A percentile compares a stretch with the other conserved stretches of the same genome.
phyloP scores from a whole-genome alignment of 495 filamentous ascomycete genomes.

The Neurospora sp. region DNA sequence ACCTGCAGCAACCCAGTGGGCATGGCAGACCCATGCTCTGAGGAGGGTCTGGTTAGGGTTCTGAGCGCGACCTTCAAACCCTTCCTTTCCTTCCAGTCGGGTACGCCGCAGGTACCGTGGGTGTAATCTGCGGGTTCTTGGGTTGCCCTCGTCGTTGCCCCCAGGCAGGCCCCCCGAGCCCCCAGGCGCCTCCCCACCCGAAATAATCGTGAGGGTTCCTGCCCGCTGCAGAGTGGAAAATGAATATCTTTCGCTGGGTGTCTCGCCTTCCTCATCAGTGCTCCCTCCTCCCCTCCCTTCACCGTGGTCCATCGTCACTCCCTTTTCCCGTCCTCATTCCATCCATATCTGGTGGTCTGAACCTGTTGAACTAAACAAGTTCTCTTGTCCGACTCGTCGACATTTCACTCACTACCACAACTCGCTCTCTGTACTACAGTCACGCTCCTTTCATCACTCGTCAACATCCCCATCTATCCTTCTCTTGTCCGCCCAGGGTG shows the following conservation, averaged over 20 bases:
- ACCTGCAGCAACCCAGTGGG: not conserved
- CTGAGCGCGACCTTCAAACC: not conserved
- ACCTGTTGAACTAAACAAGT: not conserved
- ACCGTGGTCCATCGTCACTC: not conserved
- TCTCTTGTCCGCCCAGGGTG: not conserved
- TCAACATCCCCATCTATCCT: not conserved
- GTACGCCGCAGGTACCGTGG: not conserved
- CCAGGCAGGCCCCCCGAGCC: not conserved
- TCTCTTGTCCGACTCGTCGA: not conserved
- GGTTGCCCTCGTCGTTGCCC: not conserved
- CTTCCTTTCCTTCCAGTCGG: not conserved
- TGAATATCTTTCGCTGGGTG: not conserved
- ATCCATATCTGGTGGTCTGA: not conserved
- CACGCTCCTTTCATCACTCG: not conserved
- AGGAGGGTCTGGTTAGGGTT: not conserved
- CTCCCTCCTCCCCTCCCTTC: not conserved
- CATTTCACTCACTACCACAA: not conserved
- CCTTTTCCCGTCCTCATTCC: not conserved
- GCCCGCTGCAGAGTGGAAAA: not conserved
- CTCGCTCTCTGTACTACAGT: not conserved
- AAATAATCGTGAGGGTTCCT: not conserved
- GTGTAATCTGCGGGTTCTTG: not conserved
- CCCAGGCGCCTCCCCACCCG: not conserved
- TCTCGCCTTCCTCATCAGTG: not conserved
- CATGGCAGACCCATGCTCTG: not conserved